Evolutionary conservation across 257 asterid species (phyloP).

Genomic region (Ballota nigra): DNA sequence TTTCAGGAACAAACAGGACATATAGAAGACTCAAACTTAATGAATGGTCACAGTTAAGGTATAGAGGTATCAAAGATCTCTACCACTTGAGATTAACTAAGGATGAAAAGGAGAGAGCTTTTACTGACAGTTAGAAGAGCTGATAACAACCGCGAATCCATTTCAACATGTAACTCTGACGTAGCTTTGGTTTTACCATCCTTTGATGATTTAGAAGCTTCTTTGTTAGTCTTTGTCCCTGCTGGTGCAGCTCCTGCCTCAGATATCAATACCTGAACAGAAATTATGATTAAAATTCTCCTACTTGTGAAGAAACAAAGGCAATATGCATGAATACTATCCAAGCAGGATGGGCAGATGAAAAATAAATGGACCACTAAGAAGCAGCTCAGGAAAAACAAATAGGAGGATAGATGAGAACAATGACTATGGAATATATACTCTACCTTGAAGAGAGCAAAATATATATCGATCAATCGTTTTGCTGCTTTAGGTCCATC

Average conservation of each 20-base stretch:
- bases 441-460: conserved; percentile 91
- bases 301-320: background rate
- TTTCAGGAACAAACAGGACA: background rate
- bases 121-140: conserved; percentile 79
- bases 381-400: background rate
- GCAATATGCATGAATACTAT: background rate
- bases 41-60: background rate
- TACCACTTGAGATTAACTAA: conserved; percentile 1
- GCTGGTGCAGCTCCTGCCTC: conserved; percentile 49
- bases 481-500: conserved; percentile 96
- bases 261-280: conserved; percentile 73
- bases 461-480: conserved; percentile 83
- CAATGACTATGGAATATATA: conserved; percentile 7
- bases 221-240: conserved; percentile 35
- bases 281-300: conserved; percentile 2
- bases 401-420: background rate
- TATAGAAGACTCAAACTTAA: background rate
- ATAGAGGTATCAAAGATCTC: conserved; percentile 10
- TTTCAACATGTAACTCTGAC: conserved; percentile 63
- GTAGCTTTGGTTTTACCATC: conserved; percentile 42
- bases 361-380: conserved; percentile 2
- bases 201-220: conserved; percentile 40
- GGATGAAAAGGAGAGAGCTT: conserved; percentile 8
- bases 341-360: background rate
- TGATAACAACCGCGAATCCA: conserved; percentile 93